Percentiles rank a stretch among this genome's conserved stretches.
Conservation (phyloP, 352 stramenopile genomes). For the Globisporangium cylindrosporum region DNA sequence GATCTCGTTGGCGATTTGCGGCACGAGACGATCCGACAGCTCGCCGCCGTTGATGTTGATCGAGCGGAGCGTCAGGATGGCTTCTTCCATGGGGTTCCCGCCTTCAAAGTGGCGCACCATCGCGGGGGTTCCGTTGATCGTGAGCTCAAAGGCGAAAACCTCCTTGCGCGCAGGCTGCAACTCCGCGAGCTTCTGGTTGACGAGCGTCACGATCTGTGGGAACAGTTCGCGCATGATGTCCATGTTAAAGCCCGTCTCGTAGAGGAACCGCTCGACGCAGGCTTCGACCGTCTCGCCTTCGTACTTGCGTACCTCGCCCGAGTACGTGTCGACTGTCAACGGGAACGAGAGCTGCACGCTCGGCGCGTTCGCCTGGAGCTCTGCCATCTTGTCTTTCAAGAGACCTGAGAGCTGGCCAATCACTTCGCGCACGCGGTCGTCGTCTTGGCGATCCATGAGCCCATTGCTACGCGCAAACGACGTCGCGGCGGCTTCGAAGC, state of each 20-base stretch:
- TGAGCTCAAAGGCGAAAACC: conserved; percentile 56
- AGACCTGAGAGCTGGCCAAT: conserved; percentile 66
- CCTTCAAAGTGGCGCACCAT: conserved; percentile 67
- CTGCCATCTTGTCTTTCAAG: conserved; percentile 57
- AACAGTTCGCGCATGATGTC: conserved; percentile 65
- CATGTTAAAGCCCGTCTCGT: conserved; percentile 48
- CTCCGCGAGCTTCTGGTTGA: conserved; percentile 58
- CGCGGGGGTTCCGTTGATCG: conserved; percentile 46
- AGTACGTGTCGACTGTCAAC: conserved; percentile 50
- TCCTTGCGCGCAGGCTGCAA: conserved; percentile 52
- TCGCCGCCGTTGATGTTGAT: conserved; percentile 45
- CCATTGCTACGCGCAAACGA: conserved; percentile 65
- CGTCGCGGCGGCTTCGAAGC: conserved; percentile 52
- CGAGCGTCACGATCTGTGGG: conserved; percentile 51
- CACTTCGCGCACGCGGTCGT: conserved; percentile 44
- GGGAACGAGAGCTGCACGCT: conserved; percentile 61
- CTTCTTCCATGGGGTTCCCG: conserved; percentile 55
- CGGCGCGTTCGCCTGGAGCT: conserved; percentile 34
- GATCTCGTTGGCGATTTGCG: conserved; percentile 66
- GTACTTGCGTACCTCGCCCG: conserved; percentile 53
- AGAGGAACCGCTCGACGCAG: conserved; percentile 68
- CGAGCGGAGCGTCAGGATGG: conserved; percentile 39
- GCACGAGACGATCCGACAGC: conserved; percentile 47
- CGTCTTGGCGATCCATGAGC: conserved; percentile 47
- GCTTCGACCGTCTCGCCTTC: conserved; percentile 53